Conservation (phyloP, 2,329 filamentous ascomycete species). For the Alternaria burnsii region DNA sequence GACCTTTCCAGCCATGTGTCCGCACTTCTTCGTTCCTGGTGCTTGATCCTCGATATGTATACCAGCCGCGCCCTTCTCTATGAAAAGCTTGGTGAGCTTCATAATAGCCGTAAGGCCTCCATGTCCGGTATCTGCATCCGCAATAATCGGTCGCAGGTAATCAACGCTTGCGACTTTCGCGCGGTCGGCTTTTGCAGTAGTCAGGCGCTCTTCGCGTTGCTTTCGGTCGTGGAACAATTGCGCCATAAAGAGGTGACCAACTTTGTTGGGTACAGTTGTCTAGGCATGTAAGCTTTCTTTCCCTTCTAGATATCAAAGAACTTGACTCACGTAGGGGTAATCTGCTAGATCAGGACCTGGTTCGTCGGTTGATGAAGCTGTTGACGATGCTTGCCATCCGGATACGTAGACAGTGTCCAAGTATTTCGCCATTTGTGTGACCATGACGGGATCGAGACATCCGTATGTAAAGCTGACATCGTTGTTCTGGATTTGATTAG, state of each 20-base stretch:
- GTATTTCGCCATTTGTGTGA: conserved; percentile 99
- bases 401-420: conserved; percentile 98
- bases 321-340: conserved; percentile 71
- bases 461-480: conserved; percentile 95
- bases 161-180: conserved; percentile 80
- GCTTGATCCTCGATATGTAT: conserved; percentile 99
- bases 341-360: conserved; percentile 97
- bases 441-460: conserved; percentile 96
- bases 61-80: conserved; percentile 95
- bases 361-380: conserved; percentile 92
- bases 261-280: conserved; percentile 99
- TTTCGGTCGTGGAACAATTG: conserved; percentile 99
- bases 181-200: conserved; percentile 76
- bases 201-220: conserved; percentile 92
- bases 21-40: conserved; percentile 98
- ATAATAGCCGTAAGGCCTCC: conserved; percentile 98
- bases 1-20: conserved; percentile 99
- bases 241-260: conserved; percentile 95
- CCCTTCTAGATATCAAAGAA: background rate
- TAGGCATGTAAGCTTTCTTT: conserved; percentile 49
- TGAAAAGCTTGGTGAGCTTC: conserved; percentile 98
- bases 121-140: conserved; percentile 96
- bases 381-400: conserved; percentile 98
- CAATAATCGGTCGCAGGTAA: conserved; percentile 94
- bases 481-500: conserved; percentile 66